Conservation (phyloP, 2,329 filamentous ascomycete species). For the Trichophyton simii region DNA sequence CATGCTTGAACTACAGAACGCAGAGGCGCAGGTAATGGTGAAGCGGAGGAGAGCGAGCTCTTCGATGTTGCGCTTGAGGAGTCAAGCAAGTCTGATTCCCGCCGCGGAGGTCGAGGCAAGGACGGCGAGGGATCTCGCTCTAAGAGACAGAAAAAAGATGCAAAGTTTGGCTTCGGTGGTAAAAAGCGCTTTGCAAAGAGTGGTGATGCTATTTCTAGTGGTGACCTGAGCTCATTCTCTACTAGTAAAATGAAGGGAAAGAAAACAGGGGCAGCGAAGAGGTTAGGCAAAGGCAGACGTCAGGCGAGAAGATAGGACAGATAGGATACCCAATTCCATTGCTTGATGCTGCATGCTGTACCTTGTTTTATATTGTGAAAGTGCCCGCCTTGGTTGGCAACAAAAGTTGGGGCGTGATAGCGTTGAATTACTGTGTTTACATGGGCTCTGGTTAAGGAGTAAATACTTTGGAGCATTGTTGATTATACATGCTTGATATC, state of each 20-base stretch:
- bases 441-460: too few species aligned
- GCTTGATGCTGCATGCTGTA: background rate
- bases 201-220: conserved; percentile 70
- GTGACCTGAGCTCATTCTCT: conserved; percentile 69
- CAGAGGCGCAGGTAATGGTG: conserved; percentile 52
- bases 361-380: background rate
- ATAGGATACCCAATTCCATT: background rate
- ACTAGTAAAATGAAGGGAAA: conserved; percentile 69
- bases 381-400: too few species aligned
- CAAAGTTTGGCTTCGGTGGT: conserved; percentile 89
- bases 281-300: conserved; percentile 41
- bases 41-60: conserved; percentile 64
- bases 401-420: too few species aligned
- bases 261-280: conserved; percentile 26
- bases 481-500: too few species aligned
- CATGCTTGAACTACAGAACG: conserved; percentile 52
- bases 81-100: conserved; percentile 43
- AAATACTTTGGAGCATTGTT: too few species aligned
- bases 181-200: conserved; percentile 91
- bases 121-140: conserved; percentile 28
- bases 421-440: too few species aligned
- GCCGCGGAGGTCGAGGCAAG: conserved; percentile 29
- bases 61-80: conserved; percentile 83
- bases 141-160: conserved; percentile 88
- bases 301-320: conserved; percentile 17